These are phyloP conservation scores for Torulaspora globosa DNA, from an alignment of 1,139 yeast genomes.

Conservation along the genomic window DNA sequence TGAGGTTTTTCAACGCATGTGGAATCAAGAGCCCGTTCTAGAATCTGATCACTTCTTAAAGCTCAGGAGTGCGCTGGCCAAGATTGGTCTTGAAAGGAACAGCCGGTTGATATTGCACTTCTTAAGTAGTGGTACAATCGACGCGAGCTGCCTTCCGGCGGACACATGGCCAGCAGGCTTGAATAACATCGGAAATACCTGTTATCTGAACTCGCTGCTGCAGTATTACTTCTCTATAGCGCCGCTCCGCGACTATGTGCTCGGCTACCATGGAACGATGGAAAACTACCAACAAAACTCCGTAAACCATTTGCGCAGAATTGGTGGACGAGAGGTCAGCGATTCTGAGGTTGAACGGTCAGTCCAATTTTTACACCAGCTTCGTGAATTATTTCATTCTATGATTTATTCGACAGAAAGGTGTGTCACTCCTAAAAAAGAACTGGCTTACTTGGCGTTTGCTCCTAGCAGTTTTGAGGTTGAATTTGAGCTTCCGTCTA, in stretches of 20 bases:
- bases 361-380: constrained; percentile 69
- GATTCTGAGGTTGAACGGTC: constrained; percentile 72
- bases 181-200: constrained; percentile 91
- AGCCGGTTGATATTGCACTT: constrained; percentile 53
- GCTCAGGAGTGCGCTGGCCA: constrained; percentile 49
- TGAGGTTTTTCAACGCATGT: constrained; percentile 49
- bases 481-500: constrained; percentile 43
- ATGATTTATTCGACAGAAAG: constrained; percentile 61
- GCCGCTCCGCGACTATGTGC: constrained; percentile 68
- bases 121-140: constrained; percentile 55
- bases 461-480: constrained; percentile 69
- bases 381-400: constrained; percentile 62
- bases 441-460: constrained; percentile 83
- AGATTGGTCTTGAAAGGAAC: constrained; percentile 46
- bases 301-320: constrained; percentile 47
- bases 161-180: constrained; percentile 85
- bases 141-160: constrained; percentile 55
- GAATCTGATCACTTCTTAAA: constrained; percentile 43
- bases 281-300: constrained; percentile 28
- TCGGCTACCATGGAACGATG: constrained; percentile 43
- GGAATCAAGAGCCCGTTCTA: constrained; percentile 35
- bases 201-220: constrained; percentile 82
- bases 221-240: constrained; percentile 85
- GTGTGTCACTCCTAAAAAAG: constrained; percentile 77
- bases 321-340: constrained; percentile 83